These are phyloP conservation scores for Geum urbanum DNA, from an alignment of 306 rosid genomes.

Conservation along the genomic window DNA sequence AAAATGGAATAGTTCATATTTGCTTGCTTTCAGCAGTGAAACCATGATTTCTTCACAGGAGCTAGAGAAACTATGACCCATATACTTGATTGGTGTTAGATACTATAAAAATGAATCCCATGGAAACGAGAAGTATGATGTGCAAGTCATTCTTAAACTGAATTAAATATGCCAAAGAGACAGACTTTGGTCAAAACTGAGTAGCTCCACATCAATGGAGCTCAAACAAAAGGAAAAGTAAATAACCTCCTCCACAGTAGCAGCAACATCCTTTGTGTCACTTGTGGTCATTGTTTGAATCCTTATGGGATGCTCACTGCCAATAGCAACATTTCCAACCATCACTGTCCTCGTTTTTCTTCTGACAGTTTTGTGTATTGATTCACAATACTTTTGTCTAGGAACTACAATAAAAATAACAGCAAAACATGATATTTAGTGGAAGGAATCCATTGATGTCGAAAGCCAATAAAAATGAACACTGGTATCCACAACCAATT, in stretches of 20 bases:
- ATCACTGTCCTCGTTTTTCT: slow-evolving; percentile 86
- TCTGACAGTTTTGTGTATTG: slow-evolving; percentile 70
- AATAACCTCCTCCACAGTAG: slow-evolving; percentile 78
- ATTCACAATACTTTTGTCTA: slow-evolving; percentile 83
- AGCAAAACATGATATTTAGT: slow-evolving; percentile 28
- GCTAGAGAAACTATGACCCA: not conserved
- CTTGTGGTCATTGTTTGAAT: slow-evolving; percentile 95
- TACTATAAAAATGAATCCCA: not conserved
- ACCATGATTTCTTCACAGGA: not conserved
- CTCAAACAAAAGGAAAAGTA: no score
- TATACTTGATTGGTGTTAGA: not conserved
- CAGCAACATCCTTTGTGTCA: slow-evolving; percentile 88
- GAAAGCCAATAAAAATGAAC: slow-evolving; percentile 4
- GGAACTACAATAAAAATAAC: slow-evolving; percentile 60
- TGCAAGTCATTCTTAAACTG: no score
- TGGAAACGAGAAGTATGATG: not conserved
- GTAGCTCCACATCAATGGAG: not conserved
- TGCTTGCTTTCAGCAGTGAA: not conserved
- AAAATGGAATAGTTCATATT: no score
- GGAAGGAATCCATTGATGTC: slow-evolving; percentile 6
- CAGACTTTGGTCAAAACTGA: not conserved
- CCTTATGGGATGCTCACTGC: slow-evolving; percentile 94
- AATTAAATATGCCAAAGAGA: not conserved
- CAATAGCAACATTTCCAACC: slow-evolving; percentile 83
- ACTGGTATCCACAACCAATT: not conserved